phyloP scores from a whole-genome alignment of 441 rosid genomes.

The California macrophylla region DNA sequence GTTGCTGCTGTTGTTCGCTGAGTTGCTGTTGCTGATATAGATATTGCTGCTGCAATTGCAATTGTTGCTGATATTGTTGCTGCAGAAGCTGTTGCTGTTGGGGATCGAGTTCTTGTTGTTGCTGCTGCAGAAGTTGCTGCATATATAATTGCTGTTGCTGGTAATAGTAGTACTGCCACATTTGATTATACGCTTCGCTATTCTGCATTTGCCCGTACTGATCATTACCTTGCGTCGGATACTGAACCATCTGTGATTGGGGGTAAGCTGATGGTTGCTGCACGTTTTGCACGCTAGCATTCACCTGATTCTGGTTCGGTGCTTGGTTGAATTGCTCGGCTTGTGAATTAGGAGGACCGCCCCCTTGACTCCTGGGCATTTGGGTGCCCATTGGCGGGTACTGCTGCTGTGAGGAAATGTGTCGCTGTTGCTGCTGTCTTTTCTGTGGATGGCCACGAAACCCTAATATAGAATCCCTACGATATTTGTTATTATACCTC shows the following conservation, averaged over 20 bases:
- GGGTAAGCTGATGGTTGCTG: conserved; percentile 34
- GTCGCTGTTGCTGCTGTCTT: conserved; percentile 29
- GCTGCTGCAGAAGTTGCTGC: conserved; percentile 39
- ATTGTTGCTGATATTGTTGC: conserved; percentile 32
- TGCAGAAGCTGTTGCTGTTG: conserved; percentile 15
- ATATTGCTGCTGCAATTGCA: conserved; percentile 27
- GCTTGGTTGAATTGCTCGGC: conserved; percentile 29
- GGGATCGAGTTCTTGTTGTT: conserved; percentile 23
- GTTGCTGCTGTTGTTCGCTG: conserved; percentile 26
- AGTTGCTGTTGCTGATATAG: conserved; percentile 23
- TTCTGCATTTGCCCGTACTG: conserved; percentile 37
- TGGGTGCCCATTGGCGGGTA: conserved; percentile 17
- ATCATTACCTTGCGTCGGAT: conserved; percentile 36
- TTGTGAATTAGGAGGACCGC: conserved; percentile 28
- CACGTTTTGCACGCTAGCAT: conserved; percentile 26
- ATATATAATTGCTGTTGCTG: conserved; percentile 43
- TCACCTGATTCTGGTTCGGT: conserved; percentile 25
- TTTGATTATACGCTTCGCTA: conserved; percentile 49
- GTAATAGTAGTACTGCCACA: conserved; percentile 69
- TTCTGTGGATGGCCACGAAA: conserved; percentile 37
- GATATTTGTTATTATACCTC: conserved; percentile 28
- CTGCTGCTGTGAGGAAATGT: conserved; percentile 24
- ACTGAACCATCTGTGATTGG: conserved; percentile 39
- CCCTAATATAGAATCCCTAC: conserved; percentile 36
- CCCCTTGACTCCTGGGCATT: conserved; percentile 21